These are phyloP conservation scores for Podosphaera leucotricha DNA, from an alignment of 2,329 filamentous ascomycete genomes.

Conservation along the genomic window DNA sequence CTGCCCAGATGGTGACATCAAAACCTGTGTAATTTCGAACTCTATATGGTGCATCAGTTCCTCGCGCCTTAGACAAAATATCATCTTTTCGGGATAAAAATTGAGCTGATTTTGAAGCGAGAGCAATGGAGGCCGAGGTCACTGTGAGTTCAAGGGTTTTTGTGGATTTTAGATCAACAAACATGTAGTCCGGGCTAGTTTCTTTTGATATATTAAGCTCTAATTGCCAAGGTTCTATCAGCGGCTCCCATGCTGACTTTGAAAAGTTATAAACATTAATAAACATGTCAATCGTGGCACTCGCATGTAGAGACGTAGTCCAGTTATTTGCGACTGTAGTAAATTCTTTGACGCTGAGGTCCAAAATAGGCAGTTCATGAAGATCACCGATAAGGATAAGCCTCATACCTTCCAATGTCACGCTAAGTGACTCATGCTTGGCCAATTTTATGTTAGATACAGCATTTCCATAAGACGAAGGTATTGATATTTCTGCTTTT, in stretches of 20 bases:
- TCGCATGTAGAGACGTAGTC: constrained; percentile 68
- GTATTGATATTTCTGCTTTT: neutral
- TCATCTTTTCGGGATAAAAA: constrained; percentile 79
- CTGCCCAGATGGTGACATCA: constrained; percentile 62
- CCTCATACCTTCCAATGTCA: constrained; percentile 67
- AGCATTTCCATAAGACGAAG: neutral
- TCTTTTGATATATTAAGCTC: constrained; percentile 72
- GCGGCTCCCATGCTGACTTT: constrained; percentile 92
- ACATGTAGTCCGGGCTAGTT: constrained; percentile 47
- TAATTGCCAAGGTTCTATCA: constrained; percentile 92
- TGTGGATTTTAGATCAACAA: constrained; percentile 67
- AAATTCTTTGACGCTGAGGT: constrained; percentile 82
- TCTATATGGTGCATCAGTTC: constrained; percentile 74
- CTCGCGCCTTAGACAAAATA: constrained; percentile 76
- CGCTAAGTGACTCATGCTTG: constrained; percentile 53
- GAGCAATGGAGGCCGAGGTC: constrained; percentile 78
- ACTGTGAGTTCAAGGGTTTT: constrained; percentile 81
- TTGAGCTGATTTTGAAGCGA: constrained; percentile 78
- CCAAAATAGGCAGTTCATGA: constrained; percentile 84
- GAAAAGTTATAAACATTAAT: constrained; percentile 98
- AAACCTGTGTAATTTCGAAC: constrained; percentile 95
- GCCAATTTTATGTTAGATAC: neutral
- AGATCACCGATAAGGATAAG: constrained; percentile 87
- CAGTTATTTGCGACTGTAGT: constrained; percentile 69
- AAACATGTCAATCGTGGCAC: constrained; percentile 80